A percentile compares a stretch with the other conserved stretches of the same genome.
These are phyloP conservation scores for Sporisorium exsertum DNA, from an alignment of 1,284 basidiomycete species.

Conservation along the genomic window DNA sequence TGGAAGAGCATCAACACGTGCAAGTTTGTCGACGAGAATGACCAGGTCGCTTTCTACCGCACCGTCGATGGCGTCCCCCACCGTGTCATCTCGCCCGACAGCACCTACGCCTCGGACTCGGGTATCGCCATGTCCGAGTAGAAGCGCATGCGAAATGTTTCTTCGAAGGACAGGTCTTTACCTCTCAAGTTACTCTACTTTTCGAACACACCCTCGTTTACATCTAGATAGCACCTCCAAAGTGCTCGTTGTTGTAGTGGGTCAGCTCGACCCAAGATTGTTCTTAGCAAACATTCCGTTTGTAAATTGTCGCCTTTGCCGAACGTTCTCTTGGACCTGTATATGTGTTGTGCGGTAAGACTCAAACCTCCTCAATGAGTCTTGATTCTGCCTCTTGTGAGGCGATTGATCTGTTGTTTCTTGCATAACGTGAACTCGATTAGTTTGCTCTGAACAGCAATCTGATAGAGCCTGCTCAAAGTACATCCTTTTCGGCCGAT, in stretches of 20 bases:
- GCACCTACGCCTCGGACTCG: slow-evolving; percentile 62
- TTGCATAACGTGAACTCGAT: neutral
- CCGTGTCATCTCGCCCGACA: slow-evolving; percentile 51
- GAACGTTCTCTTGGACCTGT: neutral
- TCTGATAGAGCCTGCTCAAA: neutral
- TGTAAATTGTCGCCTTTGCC: slow-evolving; percentile 4
- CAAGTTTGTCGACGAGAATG: slow-evolving; percentile 66
- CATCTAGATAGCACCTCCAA: neutral
- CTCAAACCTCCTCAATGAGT: neutral
- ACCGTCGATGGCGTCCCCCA: slow-evolving; percentile 64
- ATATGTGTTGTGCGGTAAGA: neutral
- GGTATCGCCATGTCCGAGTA: slow-evolving; percentile 64
- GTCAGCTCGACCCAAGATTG: neutral
- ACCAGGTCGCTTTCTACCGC: slow-evolving; percentile 67
- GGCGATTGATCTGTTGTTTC: neutral
- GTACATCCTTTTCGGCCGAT: slow-evolving; percentile 1
- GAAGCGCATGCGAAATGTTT: neutral
- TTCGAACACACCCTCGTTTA: neutral
- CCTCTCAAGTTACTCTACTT: neutral
- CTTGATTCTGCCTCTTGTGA: neutral
- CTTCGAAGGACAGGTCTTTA: too few species aligned
- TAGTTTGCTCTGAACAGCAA: neutral
- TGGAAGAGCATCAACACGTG: slow-evolving; percentile 73
- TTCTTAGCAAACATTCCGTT: neutral
- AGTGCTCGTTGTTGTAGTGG: neutral